Conservation (phyloP, 768 basidiomycete genomes). For the Tephrocybe sp. region DNA sequence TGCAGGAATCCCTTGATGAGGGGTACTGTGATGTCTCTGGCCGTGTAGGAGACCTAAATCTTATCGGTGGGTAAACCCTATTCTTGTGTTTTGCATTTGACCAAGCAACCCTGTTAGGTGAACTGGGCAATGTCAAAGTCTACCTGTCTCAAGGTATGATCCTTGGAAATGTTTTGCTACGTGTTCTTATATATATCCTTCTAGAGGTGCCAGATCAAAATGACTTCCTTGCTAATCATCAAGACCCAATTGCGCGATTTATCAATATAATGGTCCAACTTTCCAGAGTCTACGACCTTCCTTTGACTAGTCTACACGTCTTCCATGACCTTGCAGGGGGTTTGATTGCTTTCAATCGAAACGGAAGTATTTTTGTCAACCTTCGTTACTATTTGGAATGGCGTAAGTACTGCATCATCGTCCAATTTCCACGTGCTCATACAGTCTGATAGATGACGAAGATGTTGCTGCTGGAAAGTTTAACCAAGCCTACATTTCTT, state of each 20-base stretch:
- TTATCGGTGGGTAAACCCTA: constrained; percentile 48
- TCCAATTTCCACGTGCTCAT: neutral
- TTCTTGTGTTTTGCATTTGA: neutral
- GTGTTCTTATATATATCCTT: neutral
- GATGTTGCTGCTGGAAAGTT: constrained; percentile 56
- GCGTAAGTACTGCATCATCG: constrained; percentile 58
- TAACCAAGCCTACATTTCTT: constrained; percentile 75
- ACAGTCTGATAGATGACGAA: constrained; percentile 55
- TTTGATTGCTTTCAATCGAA: constrained; percentile 91
- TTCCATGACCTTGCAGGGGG: constrained; percentile 83
- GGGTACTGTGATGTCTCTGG: constrained; percentile 84
- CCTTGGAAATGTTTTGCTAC: neutral
- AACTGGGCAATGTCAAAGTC: constrained; percentile 61
- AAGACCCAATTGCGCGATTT: constrained; percentile 68
- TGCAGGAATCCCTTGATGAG: constrained; percentile 76
- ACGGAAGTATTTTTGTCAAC: constrained; percentile 87
- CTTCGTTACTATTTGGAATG: constrained; percentile 82
- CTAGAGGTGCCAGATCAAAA: constrained; percentile 58
- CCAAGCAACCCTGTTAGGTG: constrained; percentile 36
- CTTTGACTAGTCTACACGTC: constrained; percentile 73
- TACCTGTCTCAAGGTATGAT: constrained; percentile 61
- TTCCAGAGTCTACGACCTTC: constrained; percentile 70
- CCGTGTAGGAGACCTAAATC: constrained; percentile 54
- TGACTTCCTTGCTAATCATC: constrained; percentile 51
- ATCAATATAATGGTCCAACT: constrained; percentile 68